Evolutionary conservation across 306 rosid genomes (phyloP), one percentile per base, ranked within the genome.

Genomic region (Rosa lucieae): DNA sequence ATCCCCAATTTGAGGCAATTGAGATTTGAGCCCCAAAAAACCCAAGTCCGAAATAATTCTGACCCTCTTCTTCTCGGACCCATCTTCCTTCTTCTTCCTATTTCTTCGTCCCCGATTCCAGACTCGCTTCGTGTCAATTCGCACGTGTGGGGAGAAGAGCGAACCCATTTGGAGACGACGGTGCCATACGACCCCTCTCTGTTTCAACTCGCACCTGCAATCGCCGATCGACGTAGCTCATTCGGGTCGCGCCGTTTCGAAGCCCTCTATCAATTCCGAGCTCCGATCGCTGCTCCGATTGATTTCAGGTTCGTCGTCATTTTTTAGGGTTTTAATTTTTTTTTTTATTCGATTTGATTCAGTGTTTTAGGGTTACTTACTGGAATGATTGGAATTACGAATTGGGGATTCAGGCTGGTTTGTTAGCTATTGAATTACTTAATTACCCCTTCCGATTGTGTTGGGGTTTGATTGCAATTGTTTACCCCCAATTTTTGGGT

Each of bases 161-260:
- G 10, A 44, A 44, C 10, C 65, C 35, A 9, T 58, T 21, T 68
- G 37, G 37, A 32, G 37, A 32, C 37, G 37, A 44, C 58, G 58
- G 55, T 59, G 39, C 43, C 70, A 26, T 39, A 76, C 78, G 73
- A 70, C 63, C 62, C 39, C 78, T 47, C 51, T 75, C 65, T 61
- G 37, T 53, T 32, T 32, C 37, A 32, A 32, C 37, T 59, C 71
- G 32, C 7, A 53, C 18, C 65, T 75, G 23, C 75, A 65, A 81
- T 81, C 80, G 59, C 74, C 80, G 87, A 84, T 84, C 87, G 78
- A 52, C 63, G 62, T 37, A 65, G 70, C 52, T 69, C 79, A 75
- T 37, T 47, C 68, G 8, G n/a, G 43, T 63, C 70, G 62, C 6
- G 12, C 37, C 56, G 17, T 6, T 26, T 23, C 23, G 44, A 74